A percentile compares a stretch with the other conserved stretches of the same genome.
phyloP scores from a whole-genome alignment of 2,329 filamentous ascomycete species.

The Fusarium aywerte region DNA sequence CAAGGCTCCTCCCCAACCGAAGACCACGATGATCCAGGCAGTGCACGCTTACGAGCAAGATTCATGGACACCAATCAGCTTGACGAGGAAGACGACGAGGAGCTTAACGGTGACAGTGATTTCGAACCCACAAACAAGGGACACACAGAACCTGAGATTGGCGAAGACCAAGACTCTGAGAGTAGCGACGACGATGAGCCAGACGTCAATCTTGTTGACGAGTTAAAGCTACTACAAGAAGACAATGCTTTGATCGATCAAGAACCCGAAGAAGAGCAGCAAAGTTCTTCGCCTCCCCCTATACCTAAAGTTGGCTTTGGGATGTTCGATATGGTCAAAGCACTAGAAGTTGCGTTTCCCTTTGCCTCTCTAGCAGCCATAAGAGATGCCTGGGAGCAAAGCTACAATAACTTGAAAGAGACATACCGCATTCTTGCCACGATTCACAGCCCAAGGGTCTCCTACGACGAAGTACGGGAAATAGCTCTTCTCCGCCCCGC shows the following conservation, averaged over 20 bases:
- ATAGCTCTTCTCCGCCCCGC: slow-evolving; percentile 36
- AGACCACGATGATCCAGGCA: slow-evolving; percentile 22
- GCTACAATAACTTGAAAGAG: slow-evolving; percentile 50
- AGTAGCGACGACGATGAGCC: slow-evolving; percentile 27
- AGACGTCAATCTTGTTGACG: slow-evolving; percentile 34
- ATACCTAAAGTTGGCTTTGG: slow-evolving; percentile 24
- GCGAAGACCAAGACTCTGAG: slow-evolving; percentile 37
- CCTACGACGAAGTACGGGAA: slow-evolving; percentile 51
- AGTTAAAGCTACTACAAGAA: slow-evolving; percentile 39
- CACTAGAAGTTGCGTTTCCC: slow-evolving; percentile 59
- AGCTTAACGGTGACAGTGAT: slow-evolving; percentile 47
- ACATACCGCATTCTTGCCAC: slow-evolving; percentile 54
- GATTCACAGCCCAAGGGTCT: slow-evolving; percentile 48
- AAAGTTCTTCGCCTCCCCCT: slow-evolving; percentile 7
- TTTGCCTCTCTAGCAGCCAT: slow-evolving; percentile 50
- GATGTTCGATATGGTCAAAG: slow-evolving; percentile 49
- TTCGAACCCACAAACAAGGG: slow-evolving; percentile 9
- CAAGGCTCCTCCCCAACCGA: slow-evolving; percentile 44
- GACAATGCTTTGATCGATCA: slow-evolving; percentile 35
- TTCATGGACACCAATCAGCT: slow-evolving; percentile 40
- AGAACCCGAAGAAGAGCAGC: slow-evolving; percentile 4
- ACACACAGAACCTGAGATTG: neutral
- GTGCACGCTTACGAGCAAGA: slow-evolving; percentile 31
- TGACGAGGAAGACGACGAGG: slow-evolving; percentile 31
- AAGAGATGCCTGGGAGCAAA: slow-evolving; percentile 51